Conservation (phyloP, 2,329 filamentous ascomycete species). For the Phialemoniopsis sp. region DNA sequence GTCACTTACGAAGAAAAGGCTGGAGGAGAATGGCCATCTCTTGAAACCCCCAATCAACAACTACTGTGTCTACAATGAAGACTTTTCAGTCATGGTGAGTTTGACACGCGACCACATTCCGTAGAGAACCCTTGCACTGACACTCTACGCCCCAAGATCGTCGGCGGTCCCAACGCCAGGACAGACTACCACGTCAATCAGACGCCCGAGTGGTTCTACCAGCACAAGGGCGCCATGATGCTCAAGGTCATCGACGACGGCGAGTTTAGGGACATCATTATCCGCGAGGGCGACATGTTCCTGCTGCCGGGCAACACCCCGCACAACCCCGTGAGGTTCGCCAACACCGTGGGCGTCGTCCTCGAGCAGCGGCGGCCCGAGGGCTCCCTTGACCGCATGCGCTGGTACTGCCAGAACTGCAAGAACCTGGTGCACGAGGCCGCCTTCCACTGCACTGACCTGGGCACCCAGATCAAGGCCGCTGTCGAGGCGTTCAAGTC, state of each 20-base stretch:
- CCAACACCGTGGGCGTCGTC: conserved; percentile 89
- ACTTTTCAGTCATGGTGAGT: conserved; percentile 74
- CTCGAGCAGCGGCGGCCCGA: conserved; percentile 78
- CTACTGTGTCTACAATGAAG: conserved; percentile 89
- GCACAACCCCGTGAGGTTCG: conserved; percentile 91
- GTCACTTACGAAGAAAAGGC: conserved; percentile 47
- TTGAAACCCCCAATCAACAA: conserved; percentile 95
- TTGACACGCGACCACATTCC: too few relatives aligned
- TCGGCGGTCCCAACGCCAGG: conserved; percentile 91
- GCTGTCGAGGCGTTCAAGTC: conserved; percentile 79
- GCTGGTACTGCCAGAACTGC: conserved; percentile 75
- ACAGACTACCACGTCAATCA: conserved; percentile 98
- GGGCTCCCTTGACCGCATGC: conserved; percentile 68
- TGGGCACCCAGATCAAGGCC: conserved; percentile 91
- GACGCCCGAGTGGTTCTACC: conserved; percentile 97
- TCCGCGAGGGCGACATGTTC: conserved; percentile 92
- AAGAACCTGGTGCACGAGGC: conserved; percentile 76
- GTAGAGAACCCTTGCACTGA: not conserved
- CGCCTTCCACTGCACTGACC: conserved; percentile 80
- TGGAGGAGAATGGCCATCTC: conserved; percentile 86
- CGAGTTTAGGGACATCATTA: conserved; percentile 77
- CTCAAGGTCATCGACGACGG: conserved; percentile 80
- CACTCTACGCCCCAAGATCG: conserved; percentile 29
- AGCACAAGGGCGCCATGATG: conserved; percentile 88
- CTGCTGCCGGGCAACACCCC: conserved; percentile 90